Conservation (phyloP, 805 yeast species). For the Nakazawaea ambrosiae region DNA sequence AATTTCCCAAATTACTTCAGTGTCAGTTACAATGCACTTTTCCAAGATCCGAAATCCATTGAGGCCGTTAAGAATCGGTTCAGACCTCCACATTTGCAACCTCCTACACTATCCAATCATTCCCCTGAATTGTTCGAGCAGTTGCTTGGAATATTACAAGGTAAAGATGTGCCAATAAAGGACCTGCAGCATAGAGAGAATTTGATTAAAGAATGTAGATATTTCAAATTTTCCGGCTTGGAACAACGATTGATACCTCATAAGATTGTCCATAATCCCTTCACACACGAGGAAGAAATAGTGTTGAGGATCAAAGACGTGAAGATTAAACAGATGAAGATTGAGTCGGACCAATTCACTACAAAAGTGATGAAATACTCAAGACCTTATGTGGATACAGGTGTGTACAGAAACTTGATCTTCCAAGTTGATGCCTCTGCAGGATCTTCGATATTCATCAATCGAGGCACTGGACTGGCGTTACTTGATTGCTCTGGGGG, state of each 20-base stretch:
- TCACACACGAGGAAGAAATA: conserved; percentile 48
- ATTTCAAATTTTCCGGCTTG: conserved; percentile 67
- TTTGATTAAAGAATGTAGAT: conserved; percentile 63
- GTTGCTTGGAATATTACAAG: conserved; percentile 48
- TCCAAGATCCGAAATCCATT: conserved; percentile 34
- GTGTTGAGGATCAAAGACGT: conserved; percentile 42
- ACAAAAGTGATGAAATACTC: conserved; percentile 25
- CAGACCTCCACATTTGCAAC: conserved; percentile 75
- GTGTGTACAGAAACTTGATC: conserved; percentile 27
- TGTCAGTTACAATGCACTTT: conserved; percentile 46
- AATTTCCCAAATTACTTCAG: conserved; percentile 76
- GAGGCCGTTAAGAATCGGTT: conserved; percentile 38
- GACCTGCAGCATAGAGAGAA: conserved; percentile 49
- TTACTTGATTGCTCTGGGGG: no score
- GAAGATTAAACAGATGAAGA: conserved; percentile 25
- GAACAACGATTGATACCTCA: conserved; percentile 64
- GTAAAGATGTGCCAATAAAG: conserved; percentile 39
- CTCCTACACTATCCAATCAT: conserved; percentile 44
- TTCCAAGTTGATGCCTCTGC: conserved; percentile 25
- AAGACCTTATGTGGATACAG: conserved; percentile 39
- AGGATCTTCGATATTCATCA: conserved; percentile 14
- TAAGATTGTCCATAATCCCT: conserved; percentile 44
- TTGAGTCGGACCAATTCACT: no score
- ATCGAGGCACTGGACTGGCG: not conserved
- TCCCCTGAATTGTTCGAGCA: conserved; percentile 48